Base-by-base conservation (phyloP, 768 basidiomycete genomes). In the Lentinula boryana region DNA sequence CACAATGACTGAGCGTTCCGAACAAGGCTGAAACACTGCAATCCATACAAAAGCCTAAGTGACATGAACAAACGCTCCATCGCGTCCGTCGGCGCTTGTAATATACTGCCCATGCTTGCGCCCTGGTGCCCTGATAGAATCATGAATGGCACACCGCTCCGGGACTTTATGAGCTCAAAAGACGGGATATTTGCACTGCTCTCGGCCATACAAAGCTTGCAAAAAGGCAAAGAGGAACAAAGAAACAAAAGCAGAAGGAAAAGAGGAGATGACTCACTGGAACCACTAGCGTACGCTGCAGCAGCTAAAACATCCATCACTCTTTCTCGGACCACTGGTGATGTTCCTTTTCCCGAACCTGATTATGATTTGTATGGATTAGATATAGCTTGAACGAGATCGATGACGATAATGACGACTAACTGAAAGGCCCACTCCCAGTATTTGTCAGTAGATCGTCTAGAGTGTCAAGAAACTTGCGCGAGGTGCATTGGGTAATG, bases 291-390 rank as follows among this genome's bases (percentile, higher is more conserved):
- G 68, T 82, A 95, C 1, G 89, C 87, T 7, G 93, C 88, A 21
- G 90, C 92, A 2, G 87, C 91, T 3, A 97, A 75, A 0, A 95
- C 88, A 64, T 93, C 88, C 61, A 92, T 74, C 40, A 97, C 68
- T 4, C 92, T 81, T 68, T 94, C 92, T 44, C 85, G 80, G 0
- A 93, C 90, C 1, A 93, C 92, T 8, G 91, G 93, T 0, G 84
- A 82, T 0, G 91, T 91, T 48, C 83, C 78, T 40, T 58, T 58
- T 1, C 48, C 48, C 9, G 57, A 27, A 50, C n/a, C 50, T 0
- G 82, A 3, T 93, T 73, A 18, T 91, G 80, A 41, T 5, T 18
- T 23, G 35, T 4, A 35, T 15, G 3, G n/a, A 54, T 7, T 10
- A 40, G 36, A 35, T 35, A 55, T 12, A 32, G 15, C 32, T 18